phyloP scores from a whole-genome alignment of 257 asterid species.

The Fraxinus pennsylvanica region DNA sequence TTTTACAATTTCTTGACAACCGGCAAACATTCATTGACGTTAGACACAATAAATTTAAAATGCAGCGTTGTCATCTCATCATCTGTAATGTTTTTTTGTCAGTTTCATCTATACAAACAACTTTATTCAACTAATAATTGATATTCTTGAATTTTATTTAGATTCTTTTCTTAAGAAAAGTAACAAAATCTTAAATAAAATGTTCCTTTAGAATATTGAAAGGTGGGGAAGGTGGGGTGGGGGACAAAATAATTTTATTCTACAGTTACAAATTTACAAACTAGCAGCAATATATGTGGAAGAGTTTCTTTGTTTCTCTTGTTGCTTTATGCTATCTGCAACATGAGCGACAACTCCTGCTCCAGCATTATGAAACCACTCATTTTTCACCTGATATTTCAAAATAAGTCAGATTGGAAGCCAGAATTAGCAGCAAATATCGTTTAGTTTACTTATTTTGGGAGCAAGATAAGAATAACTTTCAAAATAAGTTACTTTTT shows the following conservation, averaged over 20 bases:
- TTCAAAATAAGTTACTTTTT: not conserved
- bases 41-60: too few species aligned
- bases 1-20: too few species aligned
- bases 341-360: conserved; percentile 85
- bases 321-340: conserved; percentile 75
- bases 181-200: too few species aligned
- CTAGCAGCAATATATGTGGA: conserved; percentile 54
- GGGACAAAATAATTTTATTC: not conserved
- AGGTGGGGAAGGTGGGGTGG: too few species aligned
- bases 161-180: too few species aligned
- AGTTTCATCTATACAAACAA: too few species aligned
- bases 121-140: not conserved
- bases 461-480: not conserved
- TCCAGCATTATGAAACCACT: conserved; percentile 78
- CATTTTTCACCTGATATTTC: conserved; percentile 66
- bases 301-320: conserved; percentile 52
- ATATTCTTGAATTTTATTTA: not conserved
- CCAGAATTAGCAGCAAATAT: not conserved
- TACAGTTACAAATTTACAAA: conserved; percentile 36
- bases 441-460: not conserved
- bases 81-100: too few species aligned
- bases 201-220: not conserved
- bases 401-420: conserved; percentile 11
- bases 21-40: too few species aligned
- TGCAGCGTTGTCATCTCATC: too few species aligned